Evolutionary conservation across 441 rosid genomes (phyloP).

Genomic region (Iberis amara): DNA sequence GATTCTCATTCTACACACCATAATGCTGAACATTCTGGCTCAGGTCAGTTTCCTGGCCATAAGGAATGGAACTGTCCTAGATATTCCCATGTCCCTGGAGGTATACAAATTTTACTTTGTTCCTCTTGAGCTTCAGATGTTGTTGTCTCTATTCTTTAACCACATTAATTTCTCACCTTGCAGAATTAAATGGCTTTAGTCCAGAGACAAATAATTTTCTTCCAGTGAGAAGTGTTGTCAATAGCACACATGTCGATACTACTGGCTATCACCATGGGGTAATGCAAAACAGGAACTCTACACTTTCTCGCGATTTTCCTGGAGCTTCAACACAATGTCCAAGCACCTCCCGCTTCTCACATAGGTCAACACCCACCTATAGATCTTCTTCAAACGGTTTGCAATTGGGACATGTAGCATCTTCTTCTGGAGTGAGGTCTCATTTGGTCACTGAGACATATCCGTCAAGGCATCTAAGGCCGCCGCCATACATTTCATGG

Average conservation of each 20-base stretch:
- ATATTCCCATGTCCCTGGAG: slow-evolving; percentile 46
- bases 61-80: slow-evolving; percentile 59
- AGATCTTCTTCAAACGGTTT: slow-evolving; percentile 58
- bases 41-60: slow-evolving; percentile 45
- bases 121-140: background rate
- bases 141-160: slow-evolving; percentile 1
- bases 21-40: slow-evolving; percentile 41
- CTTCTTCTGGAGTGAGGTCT: slow-evolving; percentile 53
- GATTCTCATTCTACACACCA: slow-evolving; percentile 43
- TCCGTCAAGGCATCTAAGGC: slow-evolving; percentile 57
- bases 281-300: slow-evolving; percentile 42
- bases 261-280: slow-evolving; percentile 50
- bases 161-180: slow-evolving; percentile 26
- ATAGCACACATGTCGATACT: slow-evolving; percentile 36
- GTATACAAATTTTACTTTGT: slow-evolving; percentile 44
- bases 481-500: slow-evolving; percentile 49
- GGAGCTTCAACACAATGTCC: slow-evolving; percentile 46
- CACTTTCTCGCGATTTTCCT: slow-evolving; percentile 42
- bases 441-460: slow-evolving; percentile 48
- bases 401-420: slow-evolving; percentile 47
- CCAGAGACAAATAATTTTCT: slow-evolving; percentile 43
- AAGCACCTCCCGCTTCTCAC: slow-evolving; percentile 52
- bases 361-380: slow-evolving; percentile 55
- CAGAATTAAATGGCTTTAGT: slow-evolving; percentile 53
- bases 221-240: slow-evolving; percentile 36